Conservation (phyloP, 805 yeast species). For the Suhomyces sp. region DNA sequence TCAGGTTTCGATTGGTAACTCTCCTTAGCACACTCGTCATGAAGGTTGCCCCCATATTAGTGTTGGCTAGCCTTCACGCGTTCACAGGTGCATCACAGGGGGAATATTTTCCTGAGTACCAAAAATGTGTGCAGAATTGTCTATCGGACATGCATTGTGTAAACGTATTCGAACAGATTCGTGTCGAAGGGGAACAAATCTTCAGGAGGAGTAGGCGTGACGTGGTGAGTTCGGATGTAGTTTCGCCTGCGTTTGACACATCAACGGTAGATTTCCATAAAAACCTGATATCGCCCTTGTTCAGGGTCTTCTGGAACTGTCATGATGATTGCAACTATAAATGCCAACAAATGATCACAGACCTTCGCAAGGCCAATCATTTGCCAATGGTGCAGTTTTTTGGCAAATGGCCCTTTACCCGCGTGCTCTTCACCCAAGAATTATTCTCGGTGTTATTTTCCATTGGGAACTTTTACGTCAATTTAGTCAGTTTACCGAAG, state of each 20-base stretch:
- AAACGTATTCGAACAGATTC: background rate
- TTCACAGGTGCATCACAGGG: background rate
- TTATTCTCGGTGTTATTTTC: conserved; percentile 34
- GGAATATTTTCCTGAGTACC: background rate
- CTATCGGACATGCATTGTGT: background rate
- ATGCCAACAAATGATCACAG: conserved; percentile 36
- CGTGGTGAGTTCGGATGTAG: background rate
- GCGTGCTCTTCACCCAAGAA: conserved; percentile 38
- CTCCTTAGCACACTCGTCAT: background rate
- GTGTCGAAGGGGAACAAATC: background rate
- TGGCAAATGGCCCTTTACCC: conserved; percentile 44
- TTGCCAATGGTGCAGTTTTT: conserved; percentile 36
- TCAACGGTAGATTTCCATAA: conserved; percentile 1
- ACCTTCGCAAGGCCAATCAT: conserved; percentile 15
- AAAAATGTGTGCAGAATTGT: background rate
- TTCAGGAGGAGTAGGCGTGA: background rate
- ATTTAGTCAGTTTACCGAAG: conserved; percentile 27
- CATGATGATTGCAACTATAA: conserved; percentile 36
- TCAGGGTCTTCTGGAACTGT: conserved; percentile 30
- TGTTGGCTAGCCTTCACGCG: background rate
- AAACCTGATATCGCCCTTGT: conserved; percentile 5
- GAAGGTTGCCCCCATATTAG: background rate
- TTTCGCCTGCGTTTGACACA: background rate
- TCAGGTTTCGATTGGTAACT: background rate
- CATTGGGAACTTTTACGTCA: conserved; percentile 33